Conservation (phyloP, 257 asterid species). For the Jacaranda mimosifolia region DNA sequence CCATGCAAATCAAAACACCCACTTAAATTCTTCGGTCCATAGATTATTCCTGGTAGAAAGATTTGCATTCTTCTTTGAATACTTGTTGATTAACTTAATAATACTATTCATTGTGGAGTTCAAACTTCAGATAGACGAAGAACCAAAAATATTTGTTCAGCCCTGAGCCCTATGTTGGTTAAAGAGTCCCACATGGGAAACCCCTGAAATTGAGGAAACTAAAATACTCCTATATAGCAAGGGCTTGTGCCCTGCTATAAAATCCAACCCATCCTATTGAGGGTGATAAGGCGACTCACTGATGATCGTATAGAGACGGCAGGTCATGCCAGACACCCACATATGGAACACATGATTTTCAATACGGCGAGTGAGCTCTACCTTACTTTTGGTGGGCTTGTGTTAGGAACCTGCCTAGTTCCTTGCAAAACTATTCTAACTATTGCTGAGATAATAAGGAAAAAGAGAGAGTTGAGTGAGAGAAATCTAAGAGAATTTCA, state of each 20-base stretch:
- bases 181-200: constrained; percentile 35
- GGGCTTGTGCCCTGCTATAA: accelerated
- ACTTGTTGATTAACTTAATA: neutral
- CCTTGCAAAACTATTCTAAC: too few species aligned
- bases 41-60: too few species aligned
- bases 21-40: too few species aligned
- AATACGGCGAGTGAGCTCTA: constrained; percentile 61
- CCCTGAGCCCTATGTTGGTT: neutral
- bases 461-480: too few species aligned
- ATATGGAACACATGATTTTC: constrained; percentile 53
- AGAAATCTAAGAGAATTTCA: too few species aligned
- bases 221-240: neutral
- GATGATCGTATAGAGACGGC: constrained; percentile 80
- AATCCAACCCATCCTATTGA: constrained; percentile 60
- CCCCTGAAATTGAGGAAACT: neutral
- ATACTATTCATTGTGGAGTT: neutral
- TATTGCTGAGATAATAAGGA: too few species aligned
- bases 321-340: constrained; percentile 90
- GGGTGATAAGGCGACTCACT: constrained; percentile 76
- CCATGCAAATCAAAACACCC: too few species aligned
- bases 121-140: neutral
- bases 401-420: too few species aligned
- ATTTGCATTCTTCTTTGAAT: too few species aligned
- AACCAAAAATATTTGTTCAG: neutral
- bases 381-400: constrained; percentile 67